Base-by-base conservation (phyloP, 805 yeast genomes). In the Metschnikowia baotianmanensis region DNA sequence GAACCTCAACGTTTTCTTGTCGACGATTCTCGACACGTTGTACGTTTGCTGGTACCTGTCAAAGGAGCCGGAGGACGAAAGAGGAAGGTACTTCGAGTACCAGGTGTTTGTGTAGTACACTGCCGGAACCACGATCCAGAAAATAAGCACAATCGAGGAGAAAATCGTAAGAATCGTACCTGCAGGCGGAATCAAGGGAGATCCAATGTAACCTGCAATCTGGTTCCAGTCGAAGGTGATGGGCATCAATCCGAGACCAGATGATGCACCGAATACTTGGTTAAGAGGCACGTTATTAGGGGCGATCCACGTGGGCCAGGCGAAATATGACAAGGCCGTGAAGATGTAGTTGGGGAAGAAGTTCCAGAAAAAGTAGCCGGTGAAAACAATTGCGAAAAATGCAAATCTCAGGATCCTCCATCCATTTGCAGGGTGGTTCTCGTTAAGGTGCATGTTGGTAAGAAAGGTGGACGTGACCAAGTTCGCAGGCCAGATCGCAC, bases 401-500 rank as follows among this genome's bases (percentile, higher is more conserved):
- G 39, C 32, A 21, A 29, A 29, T 11, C 45, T n/a, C 31, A 43
- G 50, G 28, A 80, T 71, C 31, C 62, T 74, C 86, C 87, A 82
- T 3, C 83, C 82, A 46, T 78, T 63, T 21, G 83, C 78, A 6
- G 62, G 59, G 52, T 77, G 77, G 57, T 75, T 74, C 47, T 73
- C 66, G 63, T 55, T 71, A 46, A 60, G 67, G 72, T 59, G 80
- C 67, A 61, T 74, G 71, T 54, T 77, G 66, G 63, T 76, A 69
- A 63, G 57, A 49, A 81, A 72, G 17, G 84, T 79, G 20, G 78
- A 55, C 4, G 80, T 69, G 37, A 81, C 84, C 56, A 84, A 67
- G 52, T 74, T 74, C 2, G 77, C 60, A 4, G 91, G 91, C 90
- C 90, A 85, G 37, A 82, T 71, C 61, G 81, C 76, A n/a, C 78